These are phyloP conservation scores for Ilex asprella DNA, from an alignment of 257 asterid species.

Conservation along the genomic window DNA sequence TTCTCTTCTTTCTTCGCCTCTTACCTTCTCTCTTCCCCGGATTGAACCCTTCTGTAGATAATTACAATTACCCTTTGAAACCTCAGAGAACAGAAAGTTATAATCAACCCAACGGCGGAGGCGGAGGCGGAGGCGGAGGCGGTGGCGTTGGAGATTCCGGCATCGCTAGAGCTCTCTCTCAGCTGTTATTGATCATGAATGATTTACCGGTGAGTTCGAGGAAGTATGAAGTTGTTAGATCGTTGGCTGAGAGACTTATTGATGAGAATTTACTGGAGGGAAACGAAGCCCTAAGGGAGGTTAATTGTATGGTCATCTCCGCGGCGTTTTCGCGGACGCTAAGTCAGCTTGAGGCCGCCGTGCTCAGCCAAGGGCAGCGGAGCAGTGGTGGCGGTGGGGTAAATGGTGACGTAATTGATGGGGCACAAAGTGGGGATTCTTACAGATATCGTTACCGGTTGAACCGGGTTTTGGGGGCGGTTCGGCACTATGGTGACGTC, in stretches of 20 bases:
- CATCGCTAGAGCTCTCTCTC: constrained; percentile 68
- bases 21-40: constrained; percentile 44
- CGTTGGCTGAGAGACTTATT: constrained; percentile 65
- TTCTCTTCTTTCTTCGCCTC: constrained; percentile 53
- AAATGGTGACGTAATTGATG: constrained; percentile 14
- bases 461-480: constrained; percentile 34
- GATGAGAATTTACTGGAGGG: constrained; percentile 54
- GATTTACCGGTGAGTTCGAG: constrained; percentile 85
- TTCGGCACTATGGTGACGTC: constrained; percentile 29
- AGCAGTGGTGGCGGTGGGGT: constrained; percentile 11
- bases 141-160: constrained; percentile 34
- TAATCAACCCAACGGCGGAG: constrained; percentile 9
- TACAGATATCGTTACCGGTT: constrained; percentile 5
- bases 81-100: constrained; percentile 10
- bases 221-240: constrained; percentile 66
- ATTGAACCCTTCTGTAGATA: constrained; percentile 13
- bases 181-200: constrained; percentile 57
- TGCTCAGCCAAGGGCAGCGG: constrained; percentile 28
- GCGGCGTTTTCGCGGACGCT: constrained; percentile 58
- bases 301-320: constrained; percentile 53
- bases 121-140: neutral
- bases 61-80: constrained; percentile 8
- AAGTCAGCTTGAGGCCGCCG: constrained; percentile 50
- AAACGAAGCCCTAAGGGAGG: constrained; percentile 30
- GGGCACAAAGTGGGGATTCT: constrained; percentile 9